These are phyloP conservation scores for Flaveria trinervia DNA, from an alignment of 129 eudicot genomes.

Conservation along the genomic window DNA sequence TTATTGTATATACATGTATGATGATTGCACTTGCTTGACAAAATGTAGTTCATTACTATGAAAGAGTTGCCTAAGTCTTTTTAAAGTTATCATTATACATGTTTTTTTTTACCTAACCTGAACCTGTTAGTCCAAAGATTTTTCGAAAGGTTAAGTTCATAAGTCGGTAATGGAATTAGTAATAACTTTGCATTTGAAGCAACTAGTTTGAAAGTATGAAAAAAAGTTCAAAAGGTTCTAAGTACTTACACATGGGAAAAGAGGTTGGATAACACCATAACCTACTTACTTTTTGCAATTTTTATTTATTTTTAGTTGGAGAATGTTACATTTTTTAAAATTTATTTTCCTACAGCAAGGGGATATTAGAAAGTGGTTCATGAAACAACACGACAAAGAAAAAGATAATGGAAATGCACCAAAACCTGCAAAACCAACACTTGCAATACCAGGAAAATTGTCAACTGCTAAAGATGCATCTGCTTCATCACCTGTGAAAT, in stretches of 20 bases:
- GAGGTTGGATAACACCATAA: not conserved
- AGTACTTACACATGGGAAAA: not conserved
- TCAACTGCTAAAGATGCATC: conserved; percentile 38
- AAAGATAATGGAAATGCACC: conserved; percentile 50
- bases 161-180: not conserved
- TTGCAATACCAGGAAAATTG: conserved; percentile 31
- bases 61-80: not conserved
- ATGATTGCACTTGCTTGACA: not conserved
- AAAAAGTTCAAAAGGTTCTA: not conserved
- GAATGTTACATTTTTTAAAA: not conserved
- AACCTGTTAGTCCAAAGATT: not conserved
- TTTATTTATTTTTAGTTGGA: not conserved
- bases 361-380: conserved; percentile 92
- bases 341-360: conserved; percentile 37
- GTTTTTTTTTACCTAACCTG: not conserved
- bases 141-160: not conserved
- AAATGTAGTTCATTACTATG: not conserved
- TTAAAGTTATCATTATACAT: too few relatives aligned
- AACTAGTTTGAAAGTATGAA: not conserved
- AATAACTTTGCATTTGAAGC: conserved; percentile 2
- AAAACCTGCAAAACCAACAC: conserved; percentile 42
- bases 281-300: conserved; percentile 11
- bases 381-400: conserved; percentile 66
- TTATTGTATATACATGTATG: not conserved
- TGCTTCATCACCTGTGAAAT: conserved; percentile 42